Evolutionary conservation across 2,329 filamentous ascomycete species (phyloP).

Genomic region (Trichocomaceae sp.): DNA sequence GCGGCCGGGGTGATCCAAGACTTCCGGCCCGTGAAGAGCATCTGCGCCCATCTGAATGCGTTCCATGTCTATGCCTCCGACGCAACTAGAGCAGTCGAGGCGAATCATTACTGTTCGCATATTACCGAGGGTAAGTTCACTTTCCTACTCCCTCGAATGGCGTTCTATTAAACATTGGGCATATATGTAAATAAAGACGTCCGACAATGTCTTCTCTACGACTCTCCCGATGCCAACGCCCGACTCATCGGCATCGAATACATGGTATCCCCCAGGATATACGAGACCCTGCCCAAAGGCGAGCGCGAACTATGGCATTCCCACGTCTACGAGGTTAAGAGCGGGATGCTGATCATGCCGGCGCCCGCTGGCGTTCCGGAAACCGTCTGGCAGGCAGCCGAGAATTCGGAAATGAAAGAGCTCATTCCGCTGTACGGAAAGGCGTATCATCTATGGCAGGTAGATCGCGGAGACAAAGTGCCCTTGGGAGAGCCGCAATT

Average conservation of each 20-base stretch:
- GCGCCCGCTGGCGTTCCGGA: slow-evolving; percentile 39
- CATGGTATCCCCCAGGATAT: slow-evolving; percentile 69
- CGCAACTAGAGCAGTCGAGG: slow-evolving; percentile 61
- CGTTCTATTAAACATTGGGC: background rate
- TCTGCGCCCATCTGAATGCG: slow-evolving; percentile 81
- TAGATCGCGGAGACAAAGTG: slow-evolving; percentile 62
- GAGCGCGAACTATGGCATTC: slow-evolving; percentile 77
- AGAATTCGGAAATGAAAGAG: slow-evolving; percentile 74
- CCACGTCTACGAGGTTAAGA: slow-evolving; percentile 47
- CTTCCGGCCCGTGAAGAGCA: slow-evolving; percentile 64
- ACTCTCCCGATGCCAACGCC: slow-evolving; percentile 59
- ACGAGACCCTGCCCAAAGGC: slow-evolving; percentile 55
- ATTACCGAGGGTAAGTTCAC: slow-evolving; percentile 52
- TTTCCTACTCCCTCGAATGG: background rate
- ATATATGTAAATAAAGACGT: slow-evolving; percentile 48
- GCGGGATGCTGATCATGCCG: slow-evolving; percentile 40
- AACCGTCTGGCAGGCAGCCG: slow-evolving; percentile 64
- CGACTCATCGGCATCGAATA: slow-evolving; percentile 80
- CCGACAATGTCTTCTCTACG: slow-evolving; percentile 80
- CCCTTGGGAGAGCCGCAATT: slow-evolving; percentile 56
- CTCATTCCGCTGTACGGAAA: slow-evolving; percentile 73
- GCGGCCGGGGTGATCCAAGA: slow-evolving; percentile 34
- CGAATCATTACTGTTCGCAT: slow-evolving; percentile 81
- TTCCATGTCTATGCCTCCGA: slow-evolving; percentile 78
- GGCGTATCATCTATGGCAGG: slow-evolving; percentile 80